phyloP scores from a whole-genome alignment of 176 grass and related monocot species.

The bread wheat (Triticum aestivum) region IWGSC_CS_RefSeq_v2.1 NC_057807.1:673315960-673316459 shows the following conservation, averaged over 20 bases:
- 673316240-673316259: background rate
- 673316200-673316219: background rate
- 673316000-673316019: background rate
- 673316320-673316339: background rate
- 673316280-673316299: too few relatives aligned
- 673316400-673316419: background rate
- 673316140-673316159: background rate
- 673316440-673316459: background rate
- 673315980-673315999: background rate
- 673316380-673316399: background rate
- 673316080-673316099: background rate
- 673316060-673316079: background rate
- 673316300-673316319: too few relatives aligned
- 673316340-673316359: background rate
- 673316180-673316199: background rate
- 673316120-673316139: background rate
- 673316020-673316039: background rate
- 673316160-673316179: background rate
- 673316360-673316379: background rate
- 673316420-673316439: background rate
- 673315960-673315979: too few relatives aligned
- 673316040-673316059: background rate
- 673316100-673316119: background rate
- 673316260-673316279: background rate
- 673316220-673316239: background rate